Percentiles rank a stretch among this genome's conserved stretches.
Conservation (phyloP, 352 stramenopile genomes). For the Globisporangium camurandrum region DNA sequence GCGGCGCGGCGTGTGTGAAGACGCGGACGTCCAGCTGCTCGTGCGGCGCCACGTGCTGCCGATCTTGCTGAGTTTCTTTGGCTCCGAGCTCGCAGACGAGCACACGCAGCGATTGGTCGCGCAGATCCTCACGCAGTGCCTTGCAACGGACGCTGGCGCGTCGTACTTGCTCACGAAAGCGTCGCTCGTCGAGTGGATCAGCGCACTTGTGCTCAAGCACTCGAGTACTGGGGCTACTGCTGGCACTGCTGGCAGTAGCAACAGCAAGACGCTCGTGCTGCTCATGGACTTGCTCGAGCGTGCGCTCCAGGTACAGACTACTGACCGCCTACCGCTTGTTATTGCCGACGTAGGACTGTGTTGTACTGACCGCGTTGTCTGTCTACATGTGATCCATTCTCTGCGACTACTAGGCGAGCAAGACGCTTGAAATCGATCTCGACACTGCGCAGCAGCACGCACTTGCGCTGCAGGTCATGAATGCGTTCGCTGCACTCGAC, state of each 20-base stretch:
- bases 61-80: slow-evolving; percentile 79
- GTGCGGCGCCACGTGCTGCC: slow-evolving; percentile 72
- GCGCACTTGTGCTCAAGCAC: slow-evolving; percentile 22
- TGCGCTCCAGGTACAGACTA: slow-evolving; percentile 16
- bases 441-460: slow-evolving; percentile 30
- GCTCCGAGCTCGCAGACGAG: slow-evolving; percentile 63
- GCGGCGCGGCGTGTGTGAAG: slow-evolving; percentile 52
- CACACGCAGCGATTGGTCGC: slow-evolving; percentile 68
- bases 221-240: too few relatives aligned
- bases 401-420: slow-evolving; percentile 17
- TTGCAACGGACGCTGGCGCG: slow-evolving; percentile 39
- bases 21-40: slow-evolving; percentile 61
- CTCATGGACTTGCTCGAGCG: slow-evolving; percentile 33
- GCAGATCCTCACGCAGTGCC: slow-evolving; percentile 42
- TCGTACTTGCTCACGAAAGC: slow-evolving; percentile 58
- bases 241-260: slow-evolving; percentile 1
- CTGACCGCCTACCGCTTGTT: too few relatives aligned
- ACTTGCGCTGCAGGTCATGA: slow-evolving; percentile 25
- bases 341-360: not conserved
- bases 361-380: not conserved
- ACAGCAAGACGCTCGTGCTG: slow-evolving; percentile 18
- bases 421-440: slow-evolving; percentile 17
- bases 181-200: slow-evolving; percentile 57
- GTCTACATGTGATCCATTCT: slow-evolving; percentile 1
- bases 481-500: slow-evolving; percentile 31